Evolutionary conservation across 768 basidiomycete species (phyloP), one percentile per base, ranked within the genome.

Genomic region (Chalciporus pseudorubinellus): DNA sequence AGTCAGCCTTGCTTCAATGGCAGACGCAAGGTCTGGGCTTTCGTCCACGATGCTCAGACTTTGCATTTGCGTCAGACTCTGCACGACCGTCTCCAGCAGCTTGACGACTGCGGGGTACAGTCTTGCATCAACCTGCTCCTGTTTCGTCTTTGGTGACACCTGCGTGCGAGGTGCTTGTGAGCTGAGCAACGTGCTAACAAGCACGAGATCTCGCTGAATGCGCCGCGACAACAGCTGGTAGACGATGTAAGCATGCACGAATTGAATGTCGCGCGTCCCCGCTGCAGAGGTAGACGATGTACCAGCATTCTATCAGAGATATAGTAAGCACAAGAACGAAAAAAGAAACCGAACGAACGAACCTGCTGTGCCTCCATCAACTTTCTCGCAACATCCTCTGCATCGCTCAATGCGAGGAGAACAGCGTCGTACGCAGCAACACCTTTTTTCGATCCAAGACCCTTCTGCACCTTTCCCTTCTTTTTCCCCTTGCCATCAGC

Each of bases 51-150:
- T 80, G 46, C 83, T 89, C 50, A 97, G 74, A 6, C 80, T 81
- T 22, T 89, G 77, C 83, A 95, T 89, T 67, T 92, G 90, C 47
- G 82, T 81, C 40, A 97, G 72, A 61, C 86, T 87, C 70, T 95
- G 92, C 18, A 95, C 69, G 26, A 92, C 78, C 3, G 89, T 86
- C 68, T 97, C 94, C 39, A 92, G 81, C 10, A 91, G 72, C 69
- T 95, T 95, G 66, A 97, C 87, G 8, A 95, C 76, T 0, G 89
- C 92, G 6, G 92, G 92, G 62, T 82, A 90, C n/a, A 87, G 72
- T 45, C 89, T 80, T 20, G 75, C 77, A 56, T 92, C 88, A 4
- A 85, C 77, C n/a, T 78, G 72, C 48, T 77, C 76, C 53, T 74
- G 72, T 39, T 62, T 69, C 16, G 65, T 53, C 64, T 71, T 72